Base-by-base conservation (phyloP, 805 yeast species). In the Tetrapisispora arboricola region DNA sequence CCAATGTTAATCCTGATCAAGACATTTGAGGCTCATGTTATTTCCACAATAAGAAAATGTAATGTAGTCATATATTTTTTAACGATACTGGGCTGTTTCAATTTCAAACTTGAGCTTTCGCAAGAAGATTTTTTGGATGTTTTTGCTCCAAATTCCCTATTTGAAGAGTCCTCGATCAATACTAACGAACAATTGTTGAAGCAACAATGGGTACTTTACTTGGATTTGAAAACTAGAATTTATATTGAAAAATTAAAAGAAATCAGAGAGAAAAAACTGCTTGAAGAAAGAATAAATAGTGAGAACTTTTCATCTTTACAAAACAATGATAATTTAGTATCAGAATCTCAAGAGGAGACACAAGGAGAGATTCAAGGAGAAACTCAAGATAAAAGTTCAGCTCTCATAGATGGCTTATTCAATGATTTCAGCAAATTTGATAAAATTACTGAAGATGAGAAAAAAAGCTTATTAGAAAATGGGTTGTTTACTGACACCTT, bases 151-250 rank as follows among this genome's bases (percentile, higher is more conserved):
- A 72, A 76, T 15, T 49, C 58, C 1, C 20, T 49, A 22, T 48
- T 76, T 20, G 43, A 50, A 1, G 29, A 31, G 19, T 37, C 40
- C 16, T 15, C 31, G 3, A 24, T 45, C 11, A 57, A 57, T 28
- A 50, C 48, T 36, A 53, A 50, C 33, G 61, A 86, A 4, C 74
- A 79, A 49, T 65, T 90, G 29, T 65, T 86, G 44, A 87, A 86
- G 57, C 75, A 82, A 9, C 96, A 85, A 51, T 86, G 92, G 0
- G 76, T 75, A 12, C 62, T 90, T 38, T 86, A 72, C 49, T 66
- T 90, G 29, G 96, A 92, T 49, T 71, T 90, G 58, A 92, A 92
- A 59, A 90, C 98, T 0, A 97, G 92, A 61, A 95, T 96, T 0
- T 92, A 78, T 55, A 86, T 92, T 20, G 80, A 96, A 1, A 95